Evolutionary conservation across 257 asterid species (phyloP), one percentile per base, ranked within the genome.

Genomic region (Solanum tarapatanum): DNA sequence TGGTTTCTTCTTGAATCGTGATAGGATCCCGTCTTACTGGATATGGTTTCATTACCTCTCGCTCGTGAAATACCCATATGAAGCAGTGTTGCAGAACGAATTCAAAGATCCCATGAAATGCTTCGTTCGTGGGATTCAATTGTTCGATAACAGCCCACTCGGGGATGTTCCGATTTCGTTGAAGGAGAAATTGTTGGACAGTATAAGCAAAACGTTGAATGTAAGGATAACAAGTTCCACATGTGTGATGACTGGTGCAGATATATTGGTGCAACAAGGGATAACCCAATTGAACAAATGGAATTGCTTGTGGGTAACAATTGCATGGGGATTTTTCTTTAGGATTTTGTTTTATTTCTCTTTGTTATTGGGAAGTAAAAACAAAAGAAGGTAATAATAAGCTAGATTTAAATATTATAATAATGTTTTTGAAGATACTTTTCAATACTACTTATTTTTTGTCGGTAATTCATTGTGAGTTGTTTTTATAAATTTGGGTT

Each of bases 41-140:
- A 83, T 90, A 24, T 92, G 94, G 94, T 91, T 92, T 82, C 94
- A 92, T 73, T 91, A 91, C 26, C 28, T 90, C 1, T 91, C 93
- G 2, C 91, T 87, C 3, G 90, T 87, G 66, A 92, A 91, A 64
- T 92, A 92, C 41, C 91, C 94, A 1, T 88, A 91, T 10, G 90
- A 87, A 26, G 93, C 91, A 4, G 89, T 91, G 82, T 3, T 92
- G 26, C 92, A 89, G 24, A 92, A 90, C 60, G 93, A 90, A 69
- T 91, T 80, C 28, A 64, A 87, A 2, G 90, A 92, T 21, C 89
- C 92, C 1, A 37, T 17, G 7, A 90, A 66, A 33, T 92, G 93
- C 80, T 89, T 92, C n/a, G 91, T 90, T 33, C 80, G 86, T 24
- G 94, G 92, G 28, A 69, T 91, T 28, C 93, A 92, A 86, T 64